Conservation (phyloP, 73 alveolate genomes). For the Paramecium pentaurelia region DNA sequence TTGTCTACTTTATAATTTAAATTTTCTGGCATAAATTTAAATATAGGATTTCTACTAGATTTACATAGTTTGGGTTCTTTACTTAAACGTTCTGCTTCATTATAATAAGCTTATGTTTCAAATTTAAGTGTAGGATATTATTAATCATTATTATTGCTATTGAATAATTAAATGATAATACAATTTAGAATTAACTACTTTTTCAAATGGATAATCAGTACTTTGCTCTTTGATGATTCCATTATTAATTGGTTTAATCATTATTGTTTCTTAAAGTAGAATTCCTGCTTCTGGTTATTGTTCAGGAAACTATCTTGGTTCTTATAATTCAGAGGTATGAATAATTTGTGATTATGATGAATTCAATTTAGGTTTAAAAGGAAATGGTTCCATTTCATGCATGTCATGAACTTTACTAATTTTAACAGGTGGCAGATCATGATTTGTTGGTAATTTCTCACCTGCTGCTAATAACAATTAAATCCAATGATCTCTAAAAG, state of each 20-base stretch:
- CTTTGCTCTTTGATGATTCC: not conserved
- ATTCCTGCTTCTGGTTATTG: slow-evolving; percentile 43
- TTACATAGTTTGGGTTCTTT: not conserved
- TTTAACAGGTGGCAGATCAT: not conserved
- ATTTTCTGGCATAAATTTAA: slow-evolving; percentile 28
- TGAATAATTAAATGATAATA: not conserved
- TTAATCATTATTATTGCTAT: not conserved
- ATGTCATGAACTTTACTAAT: slow-evolving; percentile 8
- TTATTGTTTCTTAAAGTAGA: not conserved
- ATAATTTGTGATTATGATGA: not conserved
- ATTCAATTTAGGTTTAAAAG: not conserved
- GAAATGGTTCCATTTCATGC: slow-evolving; percentile 25
- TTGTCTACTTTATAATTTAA: not conserved
- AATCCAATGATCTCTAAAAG: slow-evolving; percentile 2
- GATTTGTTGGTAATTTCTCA: not conserved
- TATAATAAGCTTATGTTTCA: not conserved
- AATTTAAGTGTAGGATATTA: not conserved
- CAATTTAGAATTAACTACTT: slow-evolving; percentile 21
- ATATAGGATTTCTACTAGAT: slow-evolving; percentile 7
- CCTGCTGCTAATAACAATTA: slow-evolving; percentile 22
- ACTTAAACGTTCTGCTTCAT: slow-evolving; percentile 24
- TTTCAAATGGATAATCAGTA: slow-evolving; percentile 18
- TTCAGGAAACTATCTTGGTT: not conserved
- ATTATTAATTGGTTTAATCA: not conserved
- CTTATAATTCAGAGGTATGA: not conserved